These are phyloP conservation scores for Myotisia sp. DNA, from an alignment of 2,329 filamentous ascomycete genomes.

Conservation along the genomic window DNA sequence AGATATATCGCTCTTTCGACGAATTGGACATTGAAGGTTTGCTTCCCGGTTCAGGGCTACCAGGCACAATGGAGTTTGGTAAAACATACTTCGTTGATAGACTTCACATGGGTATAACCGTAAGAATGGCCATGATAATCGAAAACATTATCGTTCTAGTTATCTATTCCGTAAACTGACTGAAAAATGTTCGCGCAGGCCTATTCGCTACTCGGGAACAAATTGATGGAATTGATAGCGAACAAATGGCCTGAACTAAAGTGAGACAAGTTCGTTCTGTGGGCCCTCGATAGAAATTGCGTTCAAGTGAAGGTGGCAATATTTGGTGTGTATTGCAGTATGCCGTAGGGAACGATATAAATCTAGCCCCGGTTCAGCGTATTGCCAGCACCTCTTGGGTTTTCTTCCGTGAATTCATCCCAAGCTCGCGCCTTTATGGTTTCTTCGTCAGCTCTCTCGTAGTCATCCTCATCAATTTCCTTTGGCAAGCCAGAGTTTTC, in stretches of 20 bases:
- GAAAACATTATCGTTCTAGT: no score
- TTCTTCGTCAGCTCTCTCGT: conserved; percentile 74
- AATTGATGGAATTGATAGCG: conserved; percentile 10
- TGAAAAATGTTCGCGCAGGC: no score
- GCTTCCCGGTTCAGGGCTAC: conserved; percentile 24
- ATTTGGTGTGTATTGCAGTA: no score
- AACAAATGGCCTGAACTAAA: conserved; percentile 14
- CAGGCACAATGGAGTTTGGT: conserved; percentile 19
- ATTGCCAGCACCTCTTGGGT: conserved; percentile 51
- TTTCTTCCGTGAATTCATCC: conserved; percentile 88
- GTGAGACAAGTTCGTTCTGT: conserved; percentile 10
- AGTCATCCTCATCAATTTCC: conserved; percentile 76
- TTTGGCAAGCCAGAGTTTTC: conserved; percentile 54
- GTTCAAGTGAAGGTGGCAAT: no score
- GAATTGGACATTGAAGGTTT: conserved; percentile 18
- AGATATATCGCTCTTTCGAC: conserved; percentile 6
- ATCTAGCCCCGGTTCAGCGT: conserved; percentile 34
- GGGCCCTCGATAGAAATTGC: no score
- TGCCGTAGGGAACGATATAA: not conserved
- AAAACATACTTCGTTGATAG: conserved; percentile 26
- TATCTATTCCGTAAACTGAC: no score
- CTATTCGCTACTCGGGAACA: conserved; percentile 12
- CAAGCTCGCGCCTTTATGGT: conserved; percentile 87
- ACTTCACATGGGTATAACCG: conserved; percentile 21
- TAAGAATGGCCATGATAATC: no score